These are phyloP conservation scores for Syzygium aromaticum DNA, from an alignment of 345 rosid species.

Conservation along the genomic window DNA sequence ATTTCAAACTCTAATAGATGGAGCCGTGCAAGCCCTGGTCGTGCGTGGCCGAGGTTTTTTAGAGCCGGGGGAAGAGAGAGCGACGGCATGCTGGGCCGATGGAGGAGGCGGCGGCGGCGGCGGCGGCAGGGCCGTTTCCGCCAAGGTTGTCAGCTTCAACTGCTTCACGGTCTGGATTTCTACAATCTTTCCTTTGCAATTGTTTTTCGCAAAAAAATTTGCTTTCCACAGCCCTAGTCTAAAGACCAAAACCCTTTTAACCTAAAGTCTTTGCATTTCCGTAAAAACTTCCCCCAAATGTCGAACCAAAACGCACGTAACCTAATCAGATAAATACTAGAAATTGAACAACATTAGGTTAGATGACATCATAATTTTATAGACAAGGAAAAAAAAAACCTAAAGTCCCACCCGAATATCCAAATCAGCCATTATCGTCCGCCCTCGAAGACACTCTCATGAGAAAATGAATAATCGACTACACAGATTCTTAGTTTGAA, in stretches of 20 bases:
- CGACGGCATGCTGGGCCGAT: background rate
- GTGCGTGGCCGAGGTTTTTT: background rate
- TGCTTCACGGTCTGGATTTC: background rate
- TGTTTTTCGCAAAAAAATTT: background rate
- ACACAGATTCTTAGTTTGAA: background rate
- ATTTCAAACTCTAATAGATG: background rate
- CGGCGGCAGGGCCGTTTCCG: too few species aligned
- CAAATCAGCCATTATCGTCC: background rate
- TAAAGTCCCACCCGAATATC: background rate
- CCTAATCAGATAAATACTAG: background rate
- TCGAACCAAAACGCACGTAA: background rate
- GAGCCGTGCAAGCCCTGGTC: background rate
- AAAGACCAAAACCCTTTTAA: background rate
- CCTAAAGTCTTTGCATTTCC: background rate
- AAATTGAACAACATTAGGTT: background rate
- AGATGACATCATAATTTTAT: background rate
- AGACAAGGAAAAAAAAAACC: background rate
- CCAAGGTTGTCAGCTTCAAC: background rate
- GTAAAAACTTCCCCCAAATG: background rate
- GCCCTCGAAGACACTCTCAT: background rate
- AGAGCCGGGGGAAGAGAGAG: background rate
- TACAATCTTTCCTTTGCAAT: background rate
- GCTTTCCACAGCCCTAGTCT: background rate
- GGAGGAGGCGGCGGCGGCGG: background rate
- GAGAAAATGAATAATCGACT: background rate